phyloP scores from a whole-genome alignment of 805 yeast genomes.

The Myxozyma kluyveri region DNA sequence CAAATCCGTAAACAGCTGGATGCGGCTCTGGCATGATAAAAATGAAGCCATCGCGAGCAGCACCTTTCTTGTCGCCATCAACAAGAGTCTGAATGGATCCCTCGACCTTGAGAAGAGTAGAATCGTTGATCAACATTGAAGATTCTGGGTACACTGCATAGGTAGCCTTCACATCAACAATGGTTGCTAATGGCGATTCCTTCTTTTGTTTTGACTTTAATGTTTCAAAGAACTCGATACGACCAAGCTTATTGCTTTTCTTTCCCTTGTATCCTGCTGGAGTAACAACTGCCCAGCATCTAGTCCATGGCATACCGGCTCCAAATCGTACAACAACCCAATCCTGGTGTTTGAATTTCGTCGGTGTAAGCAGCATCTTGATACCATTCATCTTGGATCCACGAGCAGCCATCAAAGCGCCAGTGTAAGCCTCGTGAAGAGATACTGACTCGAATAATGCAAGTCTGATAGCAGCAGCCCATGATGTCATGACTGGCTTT shows the following conservation, averaged over 20 bases:
- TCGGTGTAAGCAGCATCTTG: constrained; percentile 76
- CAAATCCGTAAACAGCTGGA: constrained; percentile 78
- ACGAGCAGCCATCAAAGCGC: constrained; percentile 86
- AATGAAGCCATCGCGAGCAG: constrained; percentile 57
- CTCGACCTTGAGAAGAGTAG: constrained; percentile 85
- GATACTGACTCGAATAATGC: constrained; percentile 76
- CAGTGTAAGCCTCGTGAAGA: constrained; percentile 94
- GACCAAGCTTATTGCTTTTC: constrained; percentile 52
- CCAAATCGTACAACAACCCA: constrained; percentile 96
- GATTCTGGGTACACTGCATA: constrained; percentile 93
- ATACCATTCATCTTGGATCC: constrained; percentile 87
- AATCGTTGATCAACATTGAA: constrained; percentile 72
- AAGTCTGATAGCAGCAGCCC: constrained; percentile 83
- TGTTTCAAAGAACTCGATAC: constrained; percentile 74
- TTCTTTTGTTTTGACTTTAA: constrained; percentile 67
- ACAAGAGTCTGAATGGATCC: constrained; percentile 47
- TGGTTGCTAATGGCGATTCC: constrained; percentile 73
- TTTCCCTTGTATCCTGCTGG: constrained; percentile 49
- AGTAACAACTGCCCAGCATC: constrained; percentile 85
- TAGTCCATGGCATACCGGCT: constrained; percentile 95
- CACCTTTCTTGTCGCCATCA: constrained; percentile 31
- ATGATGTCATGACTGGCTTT: constrained; percentile 58
- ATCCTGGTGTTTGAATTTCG: constrained; percentile 83
- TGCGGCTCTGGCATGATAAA: constrained; percentile 83
- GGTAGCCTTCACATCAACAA: constrained; percentile 64